Percentiles rank a stretch among this genome's conserved stretches.
phyloP scores from a whole-genome alignment of 768 basidiomycete genomes.

The Tylopilus subfusipes region DNA sequence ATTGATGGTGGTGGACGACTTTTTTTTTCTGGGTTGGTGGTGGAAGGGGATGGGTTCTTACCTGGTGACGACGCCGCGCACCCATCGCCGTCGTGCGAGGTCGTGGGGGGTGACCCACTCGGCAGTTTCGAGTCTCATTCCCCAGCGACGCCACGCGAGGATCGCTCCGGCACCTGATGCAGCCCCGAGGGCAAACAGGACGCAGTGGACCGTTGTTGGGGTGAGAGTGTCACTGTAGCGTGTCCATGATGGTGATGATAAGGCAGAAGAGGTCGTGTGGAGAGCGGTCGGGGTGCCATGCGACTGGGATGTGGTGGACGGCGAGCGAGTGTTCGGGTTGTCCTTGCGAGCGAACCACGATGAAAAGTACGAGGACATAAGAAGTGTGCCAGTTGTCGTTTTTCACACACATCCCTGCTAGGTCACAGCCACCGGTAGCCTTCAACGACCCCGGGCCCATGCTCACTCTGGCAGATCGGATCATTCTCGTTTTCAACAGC shows the following conservation, averaged over 20 bases:
- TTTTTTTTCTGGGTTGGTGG: no score
- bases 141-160: conserved; percentile 47
- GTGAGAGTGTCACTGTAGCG: background rate
- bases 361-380: conserved; percentile 1
- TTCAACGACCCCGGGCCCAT: no score
- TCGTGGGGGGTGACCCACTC: conserved; percentile 70
- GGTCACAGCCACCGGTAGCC: background rate
- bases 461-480: no score
- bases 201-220: background rate
- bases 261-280: background rate
- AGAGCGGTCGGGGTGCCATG: background rate
- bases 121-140: conserved; percentile 56
- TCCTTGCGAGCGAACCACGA: conserved; percentile 11
- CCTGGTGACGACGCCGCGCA: conserved; percentile 82
- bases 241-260: background rate
- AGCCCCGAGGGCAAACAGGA: conserved; percentile 17
- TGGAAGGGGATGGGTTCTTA: conserved; percentile 34
- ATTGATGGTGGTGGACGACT: background rate
- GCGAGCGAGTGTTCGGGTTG: background rate
- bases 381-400: background rate
- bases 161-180: conserved; percentile 8
- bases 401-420: background rate
- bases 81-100: conserved; percentile 56
- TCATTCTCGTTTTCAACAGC: no score
- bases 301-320: background rate